phyloP scores from a whole-genome alignment of 169 alveolate genomes.

The Blepharisma undulans region DNA sequence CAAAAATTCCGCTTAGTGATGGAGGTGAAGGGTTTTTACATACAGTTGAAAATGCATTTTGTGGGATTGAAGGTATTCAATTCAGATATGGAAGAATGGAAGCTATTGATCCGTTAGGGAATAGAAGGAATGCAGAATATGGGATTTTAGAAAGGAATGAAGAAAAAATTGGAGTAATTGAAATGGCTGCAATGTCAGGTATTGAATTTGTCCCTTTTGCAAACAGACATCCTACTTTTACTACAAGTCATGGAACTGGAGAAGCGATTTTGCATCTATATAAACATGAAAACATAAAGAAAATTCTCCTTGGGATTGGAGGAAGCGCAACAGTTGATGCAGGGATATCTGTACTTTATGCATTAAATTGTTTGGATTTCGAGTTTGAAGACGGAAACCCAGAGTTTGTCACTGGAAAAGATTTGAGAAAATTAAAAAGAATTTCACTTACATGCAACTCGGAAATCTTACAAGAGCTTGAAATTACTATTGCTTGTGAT shows the following conservation, averaged over 20 bases:
- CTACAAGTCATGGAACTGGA: constrained; percentile 37
- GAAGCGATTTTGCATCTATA: background rate
- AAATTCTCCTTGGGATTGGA: constrained; percentile 34
- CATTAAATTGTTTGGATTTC: background rate
- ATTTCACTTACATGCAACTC: background rate
- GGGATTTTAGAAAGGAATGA: background rate
- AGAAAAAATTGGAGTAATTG: constrained; percentile 10
- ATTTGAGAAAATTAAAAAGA: background rate
- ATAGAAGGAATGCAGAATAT: background rate
- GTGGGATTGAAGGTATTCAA: background rate
- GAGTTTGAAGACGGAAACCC: background rate
- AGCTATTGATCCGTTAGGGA: constrained; percentile 26
- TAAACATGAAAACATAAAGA: background rate
- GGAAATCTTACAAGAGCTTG: background rate
- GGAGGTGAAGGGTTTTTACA: constrained; percentile 47
- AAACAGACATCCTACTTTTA: constrained; percentile 1
- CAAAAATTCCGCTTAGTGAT: constrained; percentile 23
- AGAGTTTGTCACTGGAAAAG: background rate
- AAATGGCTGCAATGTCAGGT: constrained; percentile 42
- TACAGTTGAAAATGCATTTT: background rate
- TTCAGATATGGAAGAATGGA: background rate
- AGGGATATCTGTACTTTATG: constrained; percentile 29
- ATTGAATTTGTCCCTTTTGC: constrained; percentile 6
- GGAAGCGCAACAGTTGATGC: constrained; percentile 32
- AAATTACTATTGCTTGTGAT: constrained; percentile 29